Evolutionary conservation across 148 eudicot genomes (phyloP).

Genomic region (Heliamphora exappendiculata): DNA sequence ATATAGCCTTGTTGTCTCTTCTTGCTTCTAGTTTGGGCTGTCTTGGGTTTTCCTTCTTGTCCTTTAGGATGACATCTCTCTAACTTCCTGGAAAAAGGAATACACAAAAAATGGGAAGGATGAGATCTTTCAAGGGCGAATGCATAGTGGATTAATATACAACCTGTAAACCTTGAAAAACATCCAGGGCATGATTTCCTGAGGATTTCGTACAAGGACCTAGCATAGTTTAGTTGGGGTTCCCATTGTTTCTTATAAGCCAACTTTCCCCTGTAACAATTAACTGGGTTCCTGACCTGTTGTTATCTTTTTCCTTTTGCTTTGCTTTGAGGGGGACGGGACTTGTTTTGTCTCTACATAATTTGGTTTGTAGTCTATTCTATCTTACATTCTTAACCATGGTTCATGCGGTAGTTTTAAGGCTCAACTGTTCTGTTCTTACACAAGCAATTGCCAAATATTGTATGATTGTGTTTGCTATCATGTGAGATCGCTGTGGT

Average conservation of each 20-base stretch:
- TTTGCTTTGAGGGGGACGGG: neutral
- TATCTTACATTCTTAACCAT: neutral
- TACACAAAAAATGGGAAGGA: neutral
- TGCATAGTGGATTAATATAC: neutral
- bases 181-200: neutral
- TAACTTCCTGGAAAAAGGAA: neutral
- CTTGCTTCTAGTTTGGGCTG: neutral
- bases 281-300: neutral
- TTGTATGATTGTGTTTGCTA: neutral
- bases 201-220: neutral
- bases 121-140: too few relatives aligned
- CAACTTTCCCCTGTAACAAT: neutral
- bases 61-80: neutral
- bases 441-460: neutral
- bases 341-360: neutral
- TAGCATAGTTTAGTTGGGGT: too few relatives aligned
- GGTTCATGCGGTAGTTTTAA: neutral
- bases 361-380: neutral
- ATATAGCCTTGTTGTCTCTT: neutral
- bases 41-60: neutral
- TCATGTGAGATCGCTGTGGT: neutral
- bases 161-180: neutral
- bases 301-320: neutral
- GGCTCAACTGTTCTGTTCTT: neutral
- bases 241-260: neutral